phyloP scores from a whole-genome alignment of 495 filamentous ascomycete genomes.

The Neurospora hispaniola region DNA sequence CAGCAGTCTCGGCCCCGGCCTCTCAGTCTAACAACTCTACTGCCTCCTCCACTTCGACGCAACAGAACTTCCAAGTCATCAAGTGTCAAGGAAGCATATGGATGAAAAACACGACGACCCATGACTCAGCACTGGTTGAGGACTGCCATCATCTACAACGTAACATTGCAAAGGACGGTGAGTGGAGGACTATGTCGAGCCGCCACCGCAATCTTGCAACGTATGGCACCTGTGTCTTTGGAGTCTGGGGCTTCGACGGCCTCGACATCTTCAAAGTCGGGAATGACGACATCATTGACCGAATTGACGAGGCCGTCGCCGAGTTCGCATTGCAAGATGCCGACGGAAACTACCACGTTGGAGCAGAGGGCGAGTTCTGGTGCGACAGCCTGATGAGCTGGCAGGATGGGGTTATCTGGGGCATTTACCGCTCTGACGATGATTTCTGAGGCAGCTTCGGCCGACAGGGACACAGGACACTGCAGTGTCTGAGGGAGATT shows the following conservation, averaged over 20 bases:
- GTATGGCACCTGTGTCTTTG: not conserved
- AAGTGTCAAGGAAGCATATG: not conserved
- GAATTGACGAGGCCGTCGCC: not conserved
- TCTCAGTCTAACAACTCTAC: not conserved
- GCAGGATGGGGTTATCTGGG: not conserved
- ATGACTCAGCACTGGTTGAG: not conserved
- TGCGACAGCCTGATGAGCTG: not conserved
- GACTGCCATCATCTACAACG: not conserved
- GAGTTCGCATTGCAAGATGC: not conserved
- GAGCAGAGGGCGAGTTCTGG: not conserved
- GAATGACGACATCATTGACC: not conserved
- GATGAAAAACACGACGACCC: not conserved
- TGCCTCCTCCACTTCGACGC: not conserved
- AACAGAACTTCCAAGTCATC: not conserved
- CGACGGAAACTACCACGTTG: not conserved
- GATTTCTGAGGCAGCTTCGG: not conserved
- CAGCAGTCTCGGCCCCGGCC: not conserved
- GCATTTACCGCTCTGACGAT: not conserved
- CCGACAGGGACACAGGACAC: not conserved
- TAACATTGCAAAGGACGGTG: not conserved
- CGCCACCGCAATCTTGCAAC: not conserved
- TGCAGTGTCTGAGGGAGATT: not conserved
- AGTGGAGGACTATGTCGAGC: not conserved
- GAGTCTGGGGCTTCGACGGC: not conserved
- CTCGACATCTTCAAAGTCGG: not conserved